These are phyloP conservation scores for Trichoderma atroviride DNA, from an alignment of 2,329 filamentous ascomycete species.

Conservation along the genomic window DNA sequence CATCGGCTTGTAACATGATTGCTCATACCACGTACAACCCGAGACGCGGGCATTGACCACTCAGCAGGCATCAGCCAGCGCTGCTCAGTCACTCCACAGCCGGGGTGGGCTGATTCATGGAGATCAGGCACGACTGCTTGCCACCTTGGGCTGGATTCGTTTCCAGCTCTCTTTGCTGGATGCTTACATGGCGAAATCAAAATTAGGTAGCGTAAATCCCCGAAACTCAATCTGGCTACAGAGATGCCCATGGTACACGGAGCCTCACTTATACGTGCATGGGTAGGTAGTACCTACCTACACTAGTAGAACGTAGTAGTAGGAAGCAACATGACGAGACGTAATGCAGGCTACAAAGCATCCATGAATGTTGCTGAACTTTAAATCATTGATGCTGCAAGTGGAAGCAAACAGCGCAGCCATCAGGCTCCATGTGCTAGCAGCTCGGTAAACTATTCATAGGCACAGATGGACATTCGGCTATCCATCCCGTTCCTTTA, in stretches of 20 bases:
- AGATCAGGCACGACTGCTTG: constrained; percentile 23
- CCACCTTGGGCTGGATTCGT: constrained; percentile 1
- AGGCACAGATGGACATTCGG: not conserved
- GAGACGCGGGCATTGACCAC: constrained; percentile 2
- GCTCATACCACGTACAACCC: constrained; percentile 23
- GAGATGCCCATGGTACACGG: too few species aligned
- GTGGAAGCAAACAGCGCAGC: not conserved
- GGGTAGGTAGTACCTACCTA: too few species aligned
- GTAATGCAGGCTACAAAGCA: not conserved
- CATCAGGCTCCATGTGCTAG: not conserved
- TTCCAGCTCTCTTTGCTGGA: not conserved
- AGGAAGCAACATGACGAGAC: not conserved
- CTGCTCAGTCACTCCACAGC: constrained; percentile 21
- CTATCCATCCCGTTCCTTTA: not conserved
- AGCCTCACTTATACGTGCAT: constrained; percentile 3
- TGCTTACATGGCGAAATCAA: too few species aligned
- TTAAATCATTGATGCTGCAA: not conserved
- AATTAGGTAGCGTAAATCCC: too few species aligned
- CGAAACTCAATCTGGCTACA: too few species aligned
- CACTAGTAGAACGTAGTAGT: too few species aligned
- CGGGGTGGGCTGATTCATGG: constrained; percentile 19
- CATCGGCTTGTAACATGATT: constrained; percentile 22
- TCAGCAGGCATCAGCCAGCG: not conserved
- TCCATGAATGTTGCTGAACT: not conserved
- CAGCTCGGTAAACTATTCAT: not conserved